A percentile compares a stretch with the other conserved stretches of the same genome.
These are phyloP conservation scores for Dissophora globulifera DNA, from an alignment of 192 early-diverging fungal species.

Conservation along the genomic window DNA sequence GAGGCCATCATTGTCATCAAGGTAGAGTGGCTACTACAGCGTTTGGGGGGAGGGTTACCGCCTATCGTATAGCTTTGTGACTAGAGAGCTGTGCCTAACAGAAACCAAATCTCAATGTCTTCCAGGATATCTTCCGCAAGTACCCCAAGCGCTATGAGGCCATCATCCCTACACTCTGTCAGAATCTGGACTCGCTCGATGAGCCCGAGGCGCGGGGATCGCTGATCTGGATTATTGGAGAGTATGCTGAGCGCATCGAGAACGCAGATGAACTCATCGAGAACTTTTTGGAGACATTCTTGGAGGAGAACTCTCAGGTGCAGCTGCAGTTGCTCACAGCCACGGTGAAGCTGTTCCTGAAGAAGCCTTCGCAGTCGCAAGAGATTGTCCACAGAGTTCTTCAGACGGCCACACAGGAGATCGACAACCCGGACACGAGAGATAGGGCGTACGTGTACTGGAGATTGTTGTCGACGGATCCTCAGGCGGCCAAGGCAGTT, in stretches of 20 bases:
- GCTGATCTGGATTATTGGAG: constrained; percentile 96
- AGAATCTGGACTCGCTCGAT: constrained; percentile 88
- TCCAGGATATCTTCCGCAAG: constrained; percentile 93
- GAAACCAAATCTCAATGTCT: too few species aligned
- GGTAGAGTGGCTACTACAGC: too few species aligned
- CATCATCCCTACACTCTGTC: constrained; percentile 88
- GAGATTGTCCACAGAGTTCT: constrained; percentile 88
- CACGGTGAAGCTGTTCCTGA: constrained; percentile 94
- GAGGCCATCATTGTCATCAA: constrained; percentile 91
- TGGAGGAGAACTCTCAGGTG: constrained; percentile 86
- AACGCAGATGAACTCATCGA: constrained; percentile 84
- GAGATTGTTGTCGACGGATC: constrained; percentile 94
- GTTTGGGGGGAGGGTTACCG: too few species aligned
- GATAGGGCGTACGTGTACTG: constrained; percentile 99
- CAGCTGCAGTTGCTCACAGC: constrained; percentile 94
- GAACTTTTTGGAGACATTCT: constrained; percentile 85
- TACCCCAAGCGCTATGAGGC: constrained; percentile 90
- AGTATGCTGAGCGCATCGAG: constrained; percentile 91
- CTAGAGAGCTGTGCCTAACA: too few species aligned
- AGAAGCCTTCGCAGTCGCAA: constrained; percentile 86
- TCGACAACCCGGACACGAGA: constrained; percentile 94
- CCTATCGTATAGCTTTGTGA: too few species aligned
- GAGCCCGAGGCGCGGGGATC: constrained; percentile 93
- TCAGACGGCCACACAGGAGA: constrained; percentile 87
- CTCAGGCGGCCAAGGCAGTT: constrained; percentile 91